A percentile compares a stretch with the other conserved stretches of the same genome.
These are phyloP conservation scores for Sergeia podlipaevii DNA, from an alignment of 208 protist species.

Conservation along the genomic window DNA sequence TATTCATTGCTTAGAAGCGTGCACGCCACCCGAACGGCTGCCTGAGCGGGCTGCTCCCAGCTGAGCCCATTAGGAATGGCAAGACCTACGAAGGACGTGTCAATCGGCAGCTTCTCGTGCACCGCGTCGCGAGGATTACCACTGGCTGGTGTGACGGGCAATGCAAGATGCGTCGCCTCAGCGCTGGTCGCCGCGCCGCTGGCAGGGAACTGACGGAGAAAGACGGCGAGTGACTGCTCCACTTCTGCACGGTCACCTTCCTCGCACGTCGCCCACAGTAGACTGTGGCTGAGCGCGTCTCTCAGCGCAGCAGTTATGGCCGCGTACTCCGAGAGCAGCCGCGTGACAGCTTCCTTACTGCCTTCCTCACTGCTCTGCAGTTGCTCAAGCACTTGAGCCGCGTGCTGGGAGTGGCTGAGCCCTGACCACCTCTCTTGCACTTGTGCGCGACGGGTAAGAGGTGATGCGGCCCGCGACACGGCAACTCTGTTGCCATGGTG, in stretches of 20 bases:
- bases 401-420: constrained; percentile 58
- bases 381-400: constrained; percentile 58
- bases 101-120: constrained; percentile 60
- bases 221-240: constrained; percentile 34
- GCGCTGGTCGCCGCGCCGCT: neutral
- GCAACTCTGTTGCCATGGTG: constrained; percentile 68
- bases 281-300: constrained; percentile 33
- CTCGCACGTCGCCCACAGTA: constrained; percentile 88
- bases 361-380: constrained; percentile 53
- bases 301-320: constrained; percentile 35
- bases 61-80: constrained; percentile 58
- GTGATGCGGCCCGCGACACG: constrained; percentile 50
- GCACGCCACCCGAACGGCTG: constrained; percentile 67
- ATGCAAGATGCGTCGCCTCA: constrained; percentile 19
- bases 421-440: constrained; percentile 74
- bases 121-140: constrained; percentile 7
- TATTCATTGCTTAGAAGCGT: constrained; percentile 81
- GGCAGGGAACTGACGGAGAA: constrained; percentile 31
- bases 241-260: constrained; percentile 48
- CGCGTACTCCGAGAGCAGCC: constrained; percentile 37
- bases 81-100: constrained; percentile 79
- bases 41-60: constrained; percentile 62
- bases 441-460: constrained; percentile 49
- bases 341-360: constrained; percentile 15
- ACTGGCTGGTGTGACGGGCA: constrained; percentile 12